Evolutionary conservation across 768 basidiomycete genomes (phyloP), one percentile per base, ranked within the genome.

Genomic region (Mrakia frigida): DNA sequence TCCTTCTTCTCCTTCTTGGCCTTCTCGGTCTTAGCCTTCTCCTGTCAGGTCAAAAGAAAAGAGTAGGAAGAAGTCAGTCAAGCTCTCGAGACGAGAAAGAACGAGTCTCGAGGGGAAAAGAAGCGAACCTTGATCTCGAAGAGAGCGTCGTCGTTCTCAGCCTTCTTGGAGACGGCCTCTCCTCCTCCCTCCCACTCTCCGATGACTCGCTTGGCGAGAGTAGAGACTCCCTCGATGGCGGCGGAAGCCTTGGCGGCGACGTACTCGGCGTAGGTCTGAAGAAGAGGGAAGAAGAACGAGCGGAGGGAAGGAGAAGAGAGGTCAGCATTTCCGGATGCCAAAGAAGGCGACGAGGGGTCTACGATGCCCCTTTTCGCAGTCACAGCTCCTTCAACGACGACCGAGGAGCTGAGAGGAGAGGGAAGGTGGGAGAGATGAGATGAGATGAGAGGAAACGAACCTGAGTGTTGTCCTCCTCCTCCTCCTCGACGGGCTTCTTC

Each of bases 391-490:
- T 50, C 46, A n/a, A 46, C 2, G 25, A 52, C 28, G 9, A n/a
- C n/a, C n/a, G n/a, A n/a, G n/a, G n/a, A 46, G 43, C 9, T 46
- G 14, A 14, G 31, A 70, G 43, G 7, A 50, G 31, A 25, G 2
- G 33, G 13, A 33, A 31, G 46, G 46, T 14, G 46, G 13, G 28
- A 46, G 25, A 13, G 9, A 14, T n/a, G 28, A 43, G 31, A 37
- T 5, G 35, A 43, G 43, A 43, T 14, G 39, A 16, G 25, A 0
- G 21, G 14, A 46, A 41, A 70, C 69, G 41, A 18, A 70, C 69
- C 69, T 70, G 72, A 35, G 75, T 76, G 75, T 76, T 76, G 75
- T 76, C 75, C 61, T 76, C 75, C 75, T 76, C 75, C 75, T 76
- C 75, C 61, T 76, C 75, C 70, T 71, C 75, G 41, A 43, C 41